A percentile compares a stretch with the other conserved stretches of the same genome.
Conservation (phyloP, 2,329 filamentous ascomycete species). For the Xylariaceae sp. region DNA sequence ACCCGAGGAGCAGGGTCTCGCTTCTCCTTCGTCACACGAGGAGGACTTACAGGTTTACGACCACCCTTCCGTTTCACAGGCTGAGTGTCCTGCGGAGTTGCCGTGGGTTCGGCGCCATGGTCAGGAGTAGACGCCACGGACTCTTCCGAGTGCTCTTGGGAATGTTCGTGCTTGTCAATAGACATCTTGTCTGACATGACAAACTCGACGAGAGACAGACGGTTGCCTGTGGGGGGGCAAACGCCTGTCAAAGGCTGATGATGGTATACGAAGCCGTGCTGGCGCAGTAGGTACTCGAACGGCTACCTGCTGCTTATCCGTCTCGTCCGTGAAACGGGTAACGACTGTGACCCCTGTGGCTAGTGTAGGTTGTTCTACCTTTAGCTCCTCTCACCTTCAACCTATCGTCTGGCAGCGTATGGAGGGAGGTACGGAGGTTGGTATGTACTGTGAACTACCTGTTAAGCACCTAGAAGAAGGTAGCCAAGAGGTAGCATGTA, state of each 20-base stretch:
- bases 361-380: constrained; percentile 1
- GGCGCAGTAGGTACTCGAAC: constrained; percentile 4
- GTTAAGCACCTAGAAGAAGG: too few species aligned
- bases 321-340: constrained; percentile 12
- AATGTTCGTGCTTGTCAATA: constrained; percentile 54
- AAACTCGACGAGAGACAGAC: constrained; percentile 34
- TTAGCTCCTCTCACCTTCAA: constrained; percentile 3
- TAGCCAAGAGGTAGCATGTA: too few species aligned
- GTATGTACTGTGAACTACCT: too few species aligned
- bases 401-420: neutral
- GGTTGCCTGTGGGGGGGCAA: constrained; percentile 39
- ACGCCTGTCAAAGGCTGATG: constrained; percentile 30
- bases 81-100: constrained; percentile 45
- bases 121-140: constrained; percentile 58
- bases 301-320: constrained; percentile 14
- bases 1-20: neutral
- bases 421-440: neutral
- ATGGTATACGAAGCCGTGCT: constrained; percentile 9
- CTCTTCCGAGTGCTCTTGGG: constrained; percentile 56
- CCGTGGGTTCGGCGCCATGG: constrained; percentile 40
- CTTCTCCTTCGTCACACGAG: constrained; percentile 2
- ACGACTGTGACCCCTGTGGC: constrained; percentile 7
- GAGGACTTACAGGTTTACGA: constrained; percentile 76
- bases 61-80: constrained; percentile 94
- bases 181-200: constrained; percentile 65